Evolutionary conservation across 352 stramenopile species (phyloP), one percentile per base, ranked within the genome.

Genomic region (Pythium monospermum): DNA sequence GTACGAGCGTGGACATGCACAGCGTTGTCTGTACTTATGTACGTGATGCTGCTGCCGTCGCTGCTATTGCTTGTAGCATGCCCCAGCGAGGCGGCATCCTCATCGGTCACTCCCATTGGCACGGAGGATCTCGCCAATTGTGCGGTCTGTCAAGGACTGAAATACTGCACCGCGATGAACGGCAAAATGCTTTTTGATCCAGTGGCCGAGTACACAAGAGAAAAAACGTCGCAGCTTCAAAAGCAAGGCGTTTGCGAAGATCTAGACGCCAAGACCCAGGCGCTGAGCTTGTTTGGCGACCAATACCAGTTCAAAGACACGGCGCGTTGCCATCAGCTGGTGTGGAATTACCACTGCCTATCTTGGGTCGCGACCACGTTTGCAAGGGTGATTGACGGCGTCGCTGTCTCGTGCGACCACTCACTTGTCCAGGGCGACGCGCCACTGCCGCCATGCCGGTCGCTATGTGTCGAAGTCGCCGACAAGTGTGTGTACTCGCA

Each of bases 281-380:
- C 51, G 30, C 63, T 87, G 15, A 83, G 58, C 30, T 44, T 56
- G 10, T 90, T 90, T 53, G 79, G 79, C 4, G 48, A 66, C 15
- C 43, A 76, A 39, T 61, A 74, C 36, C 79, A 90, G 60, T 90
- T 85, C 61, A 86, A 87, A 55, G 65, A 86, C 71, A 83, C 79
- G 8, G 6, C 57, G 0, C 53, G 54, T 2, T 90, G 79, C 45
- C 76, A 59, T 8, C 44, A 57, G n/a, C 66, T 87, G 25, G 79
- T 90, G 43, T 85, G 78, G 71, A 87, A 83, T 35, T 86, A 83
- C 55, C 77, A 90, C 53, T 90, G 79, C 44, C 59, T 90, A 11
- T 82, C 79, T 37, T 84, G 76, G 73, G 74, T 73, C 11, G 60
- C 76, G 16, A 69, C 59, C 3, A 79, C 67, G 19, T 83, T 83